A percentile compares a stretch with the other conserved stretches of the same genome.
phyloP scores from a whole-genome alignment of 306 rosid species.

The Canavalia gladiata region DNA sequence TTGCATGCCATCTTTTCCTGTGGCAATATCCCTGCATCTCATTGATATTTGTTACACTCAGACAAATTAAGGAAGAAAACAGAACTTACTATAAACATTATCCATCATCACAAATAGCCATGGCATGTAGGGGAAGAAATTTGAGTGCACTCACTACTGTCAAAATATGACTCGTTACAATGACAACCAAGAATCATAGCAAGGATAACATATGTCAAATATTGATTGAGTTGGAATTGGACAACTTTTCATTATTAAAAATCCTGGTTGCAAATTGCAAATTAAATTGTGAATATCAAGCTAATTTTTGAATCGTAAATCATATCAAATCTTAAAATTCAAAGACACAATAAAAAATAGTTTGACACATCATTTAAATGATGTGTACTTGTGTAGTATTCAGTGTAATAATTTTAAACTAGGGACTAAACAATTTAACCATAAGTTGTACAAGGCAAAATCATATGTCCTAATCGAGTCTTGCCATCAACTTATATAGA shows the following conservation, averaged over 20 bases:
- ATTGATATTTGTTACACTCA: conserved; percentile 38
- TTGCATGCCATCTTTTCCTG: conserved; percentile 80
- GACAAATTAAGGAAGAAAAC: conserved; percentile 39
- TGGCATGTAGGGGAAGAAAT: conserved; percentile 40
- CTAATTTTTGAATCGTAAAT: no score
- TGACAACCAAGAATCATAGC: conserved; percentile 25
- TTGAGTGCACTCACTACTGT: conserved; percentile 23
- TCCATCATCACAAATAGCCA: conserved; percentile 15
- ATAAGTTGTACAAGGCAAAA: background rate
- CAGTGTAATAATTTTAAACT: background rate
- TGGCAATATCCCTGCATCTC: conserved; percentile 66
- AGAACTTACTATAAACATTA: conserved; percentile 33
- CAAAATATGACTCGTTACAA: conserved; percentile 19
- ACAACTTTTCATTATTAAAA: conserved; percentile 28
- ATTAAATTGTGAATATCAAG: background rate
- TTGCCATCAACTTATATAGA: background rate
- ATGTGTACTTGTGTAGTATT: background rate
- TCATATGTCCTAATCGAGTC: background rate
- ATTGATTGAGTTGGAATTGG: conserved; percentile 34
- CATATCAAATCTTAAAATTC: no score
- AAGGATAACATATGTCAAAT: conserved; percentile 8
- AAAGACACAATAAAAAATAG: no score
- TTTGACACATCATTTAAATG: no score
- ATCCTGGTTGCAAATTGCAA: background rate
- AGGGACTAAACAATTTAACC: background rate